A percentile compares a stretch with the other conserved stretches of the same genome.
Conservation (phyloP, 108 stramenopile species). For the Thalassiosira profunda region DNA sequence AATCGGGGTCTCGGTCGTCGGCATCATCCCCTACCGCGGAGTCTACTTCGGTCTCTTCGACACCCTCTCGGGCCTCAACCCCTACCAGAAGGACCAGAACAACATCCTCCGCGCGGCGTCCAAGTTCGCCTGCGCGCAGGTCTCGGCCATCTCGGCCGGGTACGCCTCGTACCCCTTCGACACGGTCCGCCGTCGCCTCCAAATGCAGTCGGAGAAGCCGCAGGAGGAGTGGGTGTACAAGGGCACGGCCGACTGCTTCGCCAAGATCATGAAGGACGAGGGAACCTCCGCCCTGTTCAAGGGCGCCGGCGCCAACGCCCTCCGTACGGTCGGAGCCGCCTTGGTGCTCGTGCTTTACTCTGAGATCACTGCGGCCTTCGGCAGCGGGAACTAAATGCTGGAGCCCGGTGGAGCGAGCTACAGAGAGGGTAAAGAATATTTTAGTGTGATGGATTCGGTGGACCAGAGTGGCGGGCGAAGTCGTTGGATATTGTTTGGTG, state of each 20-base stretch:
- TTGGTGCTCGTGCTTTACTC: slow-evolving; percentile 98
- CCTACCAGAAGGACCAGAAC: slow-evolving; percentile 95
- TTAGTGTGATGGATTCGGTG: slow-evolving; percentile 1
- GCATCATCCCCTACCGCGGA: slow-evolving; percentile 99
- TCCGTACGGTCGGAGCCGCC: slow-evolving; percentile 98
- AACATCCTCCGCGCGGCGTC: slow-evolving; percentile 88
- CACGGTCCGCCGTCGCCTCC: slow-evolving; percentile 99
- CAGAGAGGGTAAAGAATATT: no score
- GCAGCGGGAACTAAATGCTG: no score
- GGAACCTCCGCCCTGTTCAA: slow-evolving; percentile 96
- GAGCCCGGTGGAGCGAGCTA: no score
- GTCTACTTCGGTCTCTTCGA: slow-evolving; percentile 99
- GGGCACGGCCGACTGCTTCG: slow-evolving; percentile 96
- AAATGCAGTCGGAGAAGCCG: slow-evolving; percentile 99
- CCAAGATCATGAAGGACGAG: slow-evolving; percentile 95
- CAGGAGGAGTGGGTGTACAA: slow-evolving; percentile 95
- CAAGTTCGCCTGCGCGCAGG: slow-evolving; percentile 97
- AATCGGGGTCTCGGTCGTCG: slow-evolving; percentile 96
- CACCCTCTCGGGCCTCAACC: slow-evolving; percentile 97
- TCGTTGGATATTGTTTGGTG: no score
- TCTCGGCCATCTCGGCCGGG: slow-evolving; percentile 93
- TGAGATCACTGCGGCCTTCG: slow-evolving; percentile 93
- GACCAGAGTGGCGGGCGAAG: no score
- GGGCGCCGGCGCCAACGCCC: slow-evolving; percentile 99
- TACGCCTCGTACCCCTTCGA: slow-evolving; percentile 99